phyloP scores from a whole-genome alignment of 1,139 yeast genomes.

The Debaryomyces subglobosus region DNA sequence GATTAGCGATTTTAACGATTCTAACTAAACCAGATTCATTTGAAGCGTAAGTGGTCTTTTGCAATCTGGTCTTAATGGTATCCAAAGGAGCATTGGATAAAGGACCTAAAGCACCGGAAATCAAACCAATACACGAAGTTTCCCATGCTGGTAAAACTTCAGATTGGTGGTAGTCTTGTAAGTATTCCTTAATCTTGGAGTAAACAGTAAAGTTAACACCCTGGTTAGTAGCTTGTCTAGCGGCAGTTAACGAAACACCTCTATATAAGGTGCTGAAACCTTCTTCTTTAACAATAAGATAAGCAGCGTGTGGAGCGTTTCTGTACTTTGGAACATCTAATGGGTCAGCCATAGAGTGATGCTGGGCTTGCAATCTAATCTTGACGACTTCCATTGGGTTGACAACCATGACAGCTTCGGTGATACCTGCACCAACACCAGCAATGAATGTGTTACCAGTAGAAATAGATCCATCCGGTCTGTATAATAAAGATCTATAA shows the following conservation, averaged over 20 bases:
- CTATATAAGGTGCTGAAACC: conserved; percentile 88
- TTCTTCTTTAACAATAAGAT: conserved; percentile 84
- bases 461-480: conserved; percentile 68
- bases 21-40: conserved; percentile 75
- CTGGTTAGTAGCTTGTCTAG: conserved; percentile 97
- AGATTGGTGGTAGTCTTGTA: conserved; percentile 66
- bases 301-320: conserved; percentile 91
- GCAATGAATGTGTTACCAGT: conserved; percentile 80
- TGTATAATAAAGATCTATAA: conserved; percentile 71
- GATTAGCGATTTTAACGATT: conserved; percentile 78
- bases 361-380: conserved; percentile 95
- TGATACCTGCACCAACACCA: conserved; percentile 97
- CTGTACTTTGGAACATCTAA: conserved; percentile 81
- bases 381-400: conserved; percentile 98
- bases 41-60: conserved; percentile 76
- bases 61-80: conserved; percentile 96
- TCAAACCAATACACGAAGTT: conserved; percentile 86
- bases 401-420: conserved; percentile 93
- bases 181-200: conserved; percentile 75
- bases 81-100: conserved; percentile 97
- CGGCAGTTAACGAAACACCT: conserved; percentile 95
- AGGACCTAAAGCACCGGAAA: conserved; percentile 97
- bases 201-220: conserved; percentile 98
- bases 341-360: conserved; percentile 86
- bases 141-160: conserved; percentile 88